Percentiles rank a stretch among this genome's conserved stretches.
Conservation (phyloP, 2,329 filamentous ascomycete species). For the Trichoderma lentiforme region DNA sequence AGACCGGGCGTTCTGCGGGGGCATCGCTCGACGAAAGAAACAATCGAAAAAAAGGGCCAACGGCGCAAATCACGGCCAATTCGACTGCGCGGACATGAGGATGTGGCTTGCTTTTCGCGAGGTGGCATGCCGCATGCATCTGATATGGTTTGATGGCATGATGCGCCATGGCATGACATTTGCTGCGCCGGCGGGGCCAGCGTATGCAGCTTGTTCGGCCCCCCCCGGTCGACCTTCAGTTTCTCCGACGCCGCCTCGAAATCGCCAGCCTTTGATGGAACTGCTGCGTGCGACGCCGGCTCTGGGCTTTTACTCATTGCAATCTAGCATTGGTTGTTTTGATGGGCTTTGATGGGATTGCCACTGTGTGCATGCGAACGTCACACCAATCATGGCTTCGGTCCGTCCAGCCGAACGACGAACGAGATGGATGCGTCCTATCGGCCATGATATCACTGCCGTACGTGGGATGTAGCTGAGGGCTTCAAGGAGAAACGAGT, state of each 20-base stretch:
- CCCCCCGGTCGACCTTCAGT: not conserved
- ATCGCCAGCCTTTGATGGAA: not conserved
- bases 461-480: not conserved
- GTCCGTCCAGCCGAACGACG: not conserved
- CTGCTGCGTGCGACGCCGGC: not conserved
- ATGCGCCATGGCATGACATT: constrained; percentile 1
- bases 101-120: not conserved
- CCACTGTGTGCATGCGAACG: not conserved
- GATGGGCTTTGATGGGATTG: not conserved
- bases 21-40: not conserved
- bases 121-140: constrained; percentile 1
- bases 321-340: not conserved
- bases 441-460: constrained; percentile 1
- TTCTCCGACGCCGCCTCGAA: not conserved
- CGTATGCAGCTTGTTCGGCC: not conserved
- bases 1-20: not conserved
- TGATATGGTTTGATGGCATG: not conserved
- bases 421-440: not conserved
- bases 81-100: not conserved
- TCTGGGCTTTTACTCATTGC: not conserved
- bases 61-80: not conserved
- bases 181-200: not conserved
- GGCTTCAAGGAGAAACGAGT: not conserved
- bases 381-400: not conserved
- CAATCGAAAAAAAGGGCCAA: not conserved